These are phyloP conservation scores for Calonectria fujianensis DNA, from an alignment of 2,329 filamentous ascomycete genomes.

Conservation along the genomic window DNA sequence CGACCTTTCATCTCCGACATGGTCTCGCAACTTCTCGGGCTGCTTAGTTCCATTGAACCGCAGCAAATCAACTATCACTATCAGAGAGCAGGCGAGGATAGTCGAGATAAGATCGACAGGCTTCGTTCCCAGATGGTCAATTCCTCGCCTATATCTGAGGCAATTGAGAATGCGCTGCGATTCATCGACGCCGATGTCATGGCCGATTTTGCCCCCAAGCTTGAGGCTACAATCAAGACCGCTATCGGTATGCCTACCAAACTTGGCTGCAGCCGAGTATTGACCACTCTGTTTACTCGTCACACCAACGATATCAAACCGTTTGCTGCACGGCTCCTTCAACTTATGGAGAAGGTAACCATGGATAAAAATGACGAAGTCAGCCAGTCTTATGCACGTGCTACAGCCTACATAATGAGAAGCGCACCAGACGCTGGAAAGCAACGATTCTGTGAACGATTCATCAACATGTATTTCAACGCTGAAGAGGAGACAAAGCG, in stretches of 20 bases:
- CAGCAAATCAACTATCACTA: slow-evolving; percentile 95
- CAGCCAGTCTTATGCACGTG: slow-evolving; percentile 89
- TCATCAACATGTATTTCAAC: slow-evolving; percentile 85
- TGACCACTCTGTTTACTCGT: slow-evolving; percentile 89
- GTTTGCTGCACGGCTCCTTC: slow-evolving; percentile 85
- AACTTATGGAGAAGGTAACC: slow-evolving; percentile 85
- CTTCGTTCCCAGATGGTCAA: slow-evolving; percentile 88
- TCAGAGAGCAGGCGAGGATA: slow-evolving; percentile 90
- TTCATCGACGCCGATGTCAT: slow-evolving; percentile 88
- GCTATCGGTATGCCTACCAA: slow-evolving; percentile 95
- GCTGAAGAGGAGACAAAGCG: slow-evolving; percentile 86
- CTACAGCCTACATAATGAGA: slow-evolving; percentile 89
- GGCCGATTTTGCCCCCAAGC: slow-evolving; percentile 80
- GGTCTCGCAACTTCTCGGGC: slow-evolving; percentile 85
- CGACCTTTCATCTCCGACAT: slow-evolving; percentile 88
- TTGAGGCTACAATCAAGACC: slow-evolving; percentile 88
- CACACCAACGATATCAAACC: slow-evolving; percentile 84
- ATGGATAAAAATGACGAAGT: slow-evolving; percentile 96
- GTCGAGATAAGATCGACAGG: slow-evolving; percentile 92
- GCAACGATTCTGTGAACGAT: slow-evolving; percentile 69
- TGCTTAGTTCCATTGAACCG: slow-evolving; percentile 91
- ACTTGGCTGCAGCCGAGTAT: slow-evolving; percentile 89
- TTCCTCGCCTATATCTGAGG: slow-evolving; percentile 92
- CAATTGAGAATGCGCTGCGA: slow-evolving; percentile 91
- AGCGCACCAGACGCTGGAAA: slow-evolving; percentile 70